Base-by-base conservation (phyloP, 1,139 yeast genomes). In the Yamadazyma taylorii region DNA sequence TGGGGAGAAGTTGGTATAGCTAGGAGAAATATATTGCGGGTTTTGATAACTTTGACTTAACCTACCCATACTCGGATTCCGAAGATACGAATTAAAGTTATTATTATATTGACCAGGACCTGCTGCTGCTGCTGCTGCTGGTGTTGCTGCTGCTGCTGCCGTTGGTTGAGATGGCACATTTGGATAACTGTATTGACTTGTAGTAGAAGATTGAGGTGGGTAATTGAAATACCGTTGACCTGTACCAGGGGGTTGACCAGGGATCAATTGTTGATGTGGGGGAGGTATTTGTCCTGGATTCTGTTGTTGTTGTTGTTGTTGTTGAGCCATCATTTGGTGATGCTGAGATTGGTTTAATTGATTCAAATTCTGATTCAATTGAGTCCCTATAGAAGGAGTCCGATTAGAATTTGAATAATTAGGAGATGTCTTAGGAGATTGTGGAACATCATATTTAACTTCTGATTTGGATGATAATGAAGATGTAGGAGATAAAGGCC, bases 391-490 rank as follows among this genome's bases (percentile, higher is more conserved):
- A 25, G 36, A 36, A 30, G 36, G 30, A 32, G 28, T 30, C 30
- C 32, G 6, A 34, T 21, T 14, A 15, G 28, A 25, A 17, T 33
- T 25, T 2, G 43, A 17, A 32, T 27, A 30, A 27, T 32, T 36
- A 0, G 74, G 74, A 1, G 73, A 66, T 0, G 73, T 63, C 32
- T 63, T 69, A 1, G 76, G 76, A 5, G 73, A 68, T 36, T 68
- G 74, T 0, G 73, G 68, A 31, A 65, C 68, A 17, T 67, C 74
- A 19, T 50, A 55, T 38, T 58, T 59, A 4, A 35, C 38, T 12
- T 66, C 63, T 12, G 65, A 55, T 33, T 60, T 58, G 5, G 72
- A 60, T 3, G 69, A 61, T 42, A 63, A 46, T 0, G 72, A 65
- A 1, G 73, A 65, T 0, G 69, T 58, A 1, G 73, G 71, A 16